Conservation (phyloP, 345 rosid genomes). For the Gynandropsis gynandra region DNA sequence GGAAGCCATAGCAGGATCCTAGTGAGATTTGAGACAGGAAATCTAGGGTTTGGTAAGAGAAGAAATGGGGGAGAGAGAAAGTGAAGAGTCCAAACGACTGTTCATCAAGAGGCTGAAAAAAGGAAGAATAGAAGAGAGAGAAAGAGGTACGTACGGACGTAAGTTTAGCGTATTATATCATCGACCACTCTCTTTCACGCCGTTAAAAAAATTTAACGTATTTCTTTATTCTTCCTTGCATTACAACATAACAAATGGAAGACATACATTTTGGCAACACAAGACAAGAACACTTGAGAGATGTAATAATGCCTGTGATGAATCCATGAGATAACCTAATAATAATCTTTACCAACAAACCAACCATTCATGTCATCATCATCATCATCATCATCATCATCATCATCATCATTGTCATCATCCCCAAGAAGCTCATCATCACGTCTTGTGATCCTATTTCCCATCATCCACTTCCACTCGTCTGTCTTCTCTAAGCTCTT, state of each 20-base stretch:
- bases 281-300: no score
- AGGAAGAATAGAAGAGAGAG: no score
- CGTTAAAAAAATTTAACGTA: no score
- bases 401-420: slow-evolving; percentile 16
- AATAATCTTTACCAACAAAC: slow-evolving; percentile 34
- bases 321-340: background rate
- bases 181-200: no score
- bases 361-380: slow-evolving; percentile 71
- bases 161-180: no score
- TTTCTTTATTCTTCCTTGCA: no score
- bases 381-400: slow-evolving; percentile 35
- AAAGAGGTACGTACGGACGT: no score
- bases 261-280: no score
- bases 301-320: no score
- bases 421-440: slow-evolving; percentile 16
- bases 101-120: no score
- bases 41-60: slow-evolving; percentile 14
- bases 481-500: slow-evolving; percentile 34
- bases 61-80: slow-evolving; percentile 1
- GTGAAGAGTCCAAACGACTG: no score
- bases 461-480: slow-evolving; percentile 51
- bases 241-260: no score
- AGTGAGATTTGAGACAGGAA: background rate
- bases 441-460: slow-evolving; percentile 20
- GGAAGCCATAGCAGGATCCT: slow-evolving; percentile 21